Evolutionary conservation across 2,329 filamentous ascomycete species (phyloP).

Genomic region (Alternaria infectoria): DNA sequence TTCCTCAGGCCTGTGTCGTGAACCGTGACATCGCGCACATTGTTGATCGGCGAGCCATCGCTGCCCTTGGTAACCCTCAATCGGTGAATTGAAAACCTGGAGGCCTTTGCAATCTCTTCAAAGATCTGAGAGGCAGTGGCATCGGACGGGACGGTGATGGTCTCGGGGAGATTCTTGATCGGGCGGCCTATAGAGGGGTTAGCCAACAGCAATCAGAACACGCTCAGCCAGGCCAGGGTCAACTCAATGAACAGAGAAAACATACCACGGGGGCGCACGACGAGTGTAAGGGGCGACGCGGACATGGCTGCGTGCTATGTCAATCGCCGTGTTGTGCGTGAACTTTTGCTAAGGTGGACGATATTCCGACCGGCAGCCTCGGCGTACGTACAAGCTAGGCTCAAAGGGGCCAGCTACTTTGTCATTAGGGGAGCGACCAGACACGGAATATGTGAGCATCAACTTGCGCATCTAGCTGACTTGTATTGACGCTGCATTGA

Average conservation of each 20-base stretch:
- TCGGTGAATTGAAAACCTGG: slow-evolving; percentile 64
- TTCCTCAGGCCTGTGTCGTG: slow-evolving; percentile 63
- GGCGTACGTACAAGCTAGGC: slow-evolving; percentile 12
- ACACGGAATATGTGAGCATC: background rate
- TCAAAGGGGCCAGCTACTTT: background rate
- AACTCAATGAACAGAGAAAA: background rate
- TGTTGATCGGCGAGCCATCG: slow-evolving; percentile 65
- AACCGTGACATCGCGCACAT: slow-evolving; percentile 60
- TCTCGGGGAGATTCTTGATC: slow-evolving; percentile 65
- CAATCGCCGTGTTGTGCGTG: slow-evolving; percentile 12
- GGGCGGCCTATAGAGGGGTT: slow-evolving; percentile 59
- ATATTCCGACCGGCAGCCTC: slow-evolving; percentile 16
- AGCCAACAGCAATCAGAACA: slow-evolving; percentile 3
- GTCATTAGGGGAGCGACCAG: background rate
- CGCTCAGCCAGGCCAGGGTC: background rate
- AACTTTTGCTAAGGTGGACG: slow-evolving; percentile 12
- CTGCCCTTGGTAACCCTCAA: slow-evolving; percentile 69
- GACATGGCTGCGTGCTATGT: slow-evolving; percentile 44
- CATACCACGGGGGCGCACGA: slow-evolving; percentile 56
- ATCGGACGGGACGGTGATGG: slow-evolving; percentile 59
- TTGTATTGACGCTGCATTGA: background rate
- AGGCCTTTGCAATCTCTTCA: slow-evolving; percentile 59
- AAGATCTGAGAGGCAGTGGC: slow-evolving; percentile 64
- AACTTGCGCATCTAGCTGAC: background rate
- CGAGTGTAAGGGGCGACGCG: slow-evolving; percentile 51